Evolutionary conservation across 192 early-diverging fungal species (phyloP), one percentile per base, ranked within the genome.

Genomic region (Backusella luteola): DNA sequence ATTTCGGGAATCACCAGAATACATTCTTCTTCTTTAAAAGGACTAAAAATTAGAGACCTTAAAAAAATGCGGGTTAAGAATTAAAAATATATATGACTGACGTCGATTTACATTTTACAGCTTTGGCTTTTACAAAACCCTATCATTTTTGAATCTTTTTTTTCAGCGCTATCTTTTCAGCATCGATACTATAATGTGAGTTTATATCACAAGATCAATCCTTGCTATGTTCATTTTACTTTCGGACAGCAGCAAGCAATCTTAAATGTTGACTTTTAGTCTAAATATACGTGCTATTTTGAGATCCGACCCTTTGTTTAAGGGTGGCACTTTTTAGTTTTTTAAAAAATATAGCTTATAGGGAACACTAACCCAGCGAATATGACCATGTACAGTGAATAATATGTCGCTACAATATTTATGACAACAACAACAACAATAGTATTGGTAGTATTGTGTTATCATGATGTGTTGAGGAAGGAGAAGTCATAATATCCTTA

Each of bases 1-100:
- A 69, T 69, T 69, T 23, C 68, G 34, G n/a, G 68, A 69, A 29
- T 63, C 56, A 63, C 56, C 56, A 63, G 56, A 63, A 63, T 63
- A 63, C 56, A 63, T 63, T 63, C 56, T 63, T 49, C 46, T 49
- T 49, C 19, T 49, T 12, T 63, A 63, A 63, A 63, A 63, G 12
- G 56, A 23, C 56, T 29, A 63, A 63, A 69, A 69, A 35, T 7
- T 34, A 39, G 21, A 36, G 11, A 69, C 15, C 26, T 69, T 36
- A 69, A 63, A 44, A 44, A 49, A 63, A 63, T 63, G 12, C 21
- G 56, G 56, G 56, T 29, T 63, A 26, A 63, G 29, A 29, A 63
- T 63, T 63, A 59, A 59, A 63, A 53, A 53, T 21, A 63, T 29
- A 29, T 14, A 63, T 12, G 23, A 63, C 56, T 63, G 56, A 63